phyloP scores from a whole-genome alignment of 352 stramenopile genomes.

The Phytophthora boehmeriae region DNA sequence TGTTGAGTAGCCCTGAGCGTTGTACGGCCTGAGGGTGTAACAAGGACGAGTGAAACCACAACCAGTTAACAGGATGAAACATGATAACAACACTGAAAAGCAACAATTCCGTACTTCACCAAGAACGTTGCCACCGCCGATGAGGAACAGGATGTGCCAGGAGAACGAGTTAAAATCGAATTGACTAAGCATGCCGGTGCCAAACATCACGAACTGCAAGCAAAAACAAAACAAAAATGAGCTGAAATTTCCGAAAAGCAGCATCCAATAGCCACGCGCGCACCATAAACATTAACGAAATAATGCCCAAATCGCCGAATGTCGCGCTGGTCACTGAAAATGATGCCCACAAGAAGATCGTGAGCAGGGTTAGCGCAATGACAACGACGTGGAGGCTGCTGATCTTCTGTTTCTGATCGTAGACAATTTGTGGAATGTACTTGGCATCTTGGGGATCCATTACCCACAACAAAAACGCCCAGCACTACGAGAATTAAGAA shows the following conservation, averaged over 20 bases:
- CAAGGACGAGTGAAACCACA: not conserved
- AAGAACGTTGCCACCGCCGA: slow-evolving; percentile 91
- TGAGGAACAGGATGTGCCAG: slow-evolving; percentile 94
- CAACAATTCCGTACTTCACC: slow-evolving; percentile 69
- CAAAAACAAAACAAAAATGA: not conserved
- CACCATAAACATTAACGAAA: slow-evolving; percentile 92
- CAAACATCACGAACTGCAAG: slow-evolving; percentile 86
- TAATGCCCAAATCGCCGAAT: slow-evolving; percentile 92
- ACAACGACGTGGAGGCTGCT: slow-evolving; percentile 90
- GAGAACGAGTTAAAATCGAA: slow-evolving; percentile 95
- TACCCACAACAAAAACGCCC: slow-evolving; percentile 89
- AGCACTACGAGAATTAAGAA: slow-evolving; percentile 53
- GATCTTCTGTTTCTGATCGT: slow-evolving; percentile 91
- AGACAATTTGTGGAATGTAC: slow-evolving; percentile 93
- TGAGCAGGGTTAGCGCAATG: slow-evolving; percentile 88
- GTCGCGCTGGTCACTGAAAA: slow-evolving; percentile 86
- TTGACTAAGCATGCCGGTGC: slow-evolving; percentile 88
- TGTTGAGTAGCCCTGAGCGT: slow-evolving; percentile 82
- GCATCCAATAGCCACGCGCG: slow-evolving; percentile 5
- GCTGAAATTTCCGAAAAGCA: not conserved
- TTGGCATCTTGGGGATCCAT: slow-evolving; percentile 88
- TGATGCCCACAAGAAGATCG: slow-evolving; percentile 90
- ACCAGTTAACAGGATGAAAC: too few species aligned
- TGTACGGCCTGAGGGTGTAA: slow-evolving; percentile 62
- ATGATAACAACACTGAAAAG: not conserved